Percentiles rank a stretch among this genome's conserved stretches.
Evolutionary conservation across 2,329 filamentous ascomycete genomes (phyloP).

Genomic region (Kalaharituber pfeilii): DNA sequence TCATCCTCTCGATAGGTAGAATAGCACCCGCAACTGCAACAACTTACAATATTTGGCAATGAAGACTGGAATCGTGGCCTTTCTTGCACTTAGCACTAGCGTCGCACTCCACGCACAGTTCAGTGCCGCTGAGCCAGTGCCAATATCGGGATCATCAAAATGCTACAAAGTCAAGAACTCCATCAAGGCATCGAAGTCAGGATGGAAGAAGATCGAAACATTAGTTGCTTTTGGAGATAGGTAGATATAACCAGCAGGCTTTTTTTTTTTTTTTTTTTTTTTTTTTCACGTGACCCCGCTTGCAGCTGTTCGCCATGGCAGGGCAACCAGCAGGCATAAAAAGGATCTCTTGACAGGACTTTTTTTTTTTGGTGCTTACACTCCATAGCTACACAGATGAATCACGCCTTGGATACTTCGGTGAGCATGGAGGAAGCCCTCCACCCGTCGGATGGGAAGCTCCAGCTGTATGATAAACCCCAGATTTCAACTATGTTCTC

Average conservation of each 20-base stretch:
- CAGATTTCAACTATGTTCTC: no score
- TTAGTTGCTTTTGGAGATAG: constrained; percentile 15
- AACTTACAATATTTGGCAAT: no score
- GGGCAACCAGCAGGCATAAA: not conserved
- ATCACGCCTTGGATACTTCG: constrained; percentile 46
- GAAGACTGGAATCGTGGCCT: not conserved
- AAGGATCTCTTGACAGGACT: not conserved
- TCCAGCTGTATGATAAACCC: constrained; percentile 9
- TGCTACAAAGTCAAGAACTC: not conserved
- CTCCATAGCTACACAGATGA: constrained; percentile 48
- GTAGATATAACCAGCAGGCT: no score
- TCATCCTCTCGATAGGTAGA: no score
- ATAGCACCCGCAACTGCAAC: no score
- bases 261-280: no score
- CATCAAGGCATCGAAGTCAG: not conserved
- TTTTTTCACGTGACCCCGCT: no score
- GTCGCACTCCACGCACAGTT: no score
- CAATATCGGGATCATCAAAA: not conserved
- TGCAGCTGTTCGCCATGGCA: no score
- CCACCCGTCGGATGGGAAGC: constrained; percentile 36
- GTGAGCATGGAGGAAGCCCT: constrained; percentile 41
- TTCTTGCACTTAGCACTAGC: not conserved
- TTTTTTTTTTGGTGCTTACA: constrained; percentile 1
- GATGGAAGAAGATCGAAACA: constrained; percentile 11
- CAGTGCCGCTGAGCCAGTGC: not conserved